Percentiles rank a stretch among this genome's conserved stretches.
Evolutionary conservation across 305 asterid species (phyloP).

Genomic region (Fraxinus dipetala): DNA sequence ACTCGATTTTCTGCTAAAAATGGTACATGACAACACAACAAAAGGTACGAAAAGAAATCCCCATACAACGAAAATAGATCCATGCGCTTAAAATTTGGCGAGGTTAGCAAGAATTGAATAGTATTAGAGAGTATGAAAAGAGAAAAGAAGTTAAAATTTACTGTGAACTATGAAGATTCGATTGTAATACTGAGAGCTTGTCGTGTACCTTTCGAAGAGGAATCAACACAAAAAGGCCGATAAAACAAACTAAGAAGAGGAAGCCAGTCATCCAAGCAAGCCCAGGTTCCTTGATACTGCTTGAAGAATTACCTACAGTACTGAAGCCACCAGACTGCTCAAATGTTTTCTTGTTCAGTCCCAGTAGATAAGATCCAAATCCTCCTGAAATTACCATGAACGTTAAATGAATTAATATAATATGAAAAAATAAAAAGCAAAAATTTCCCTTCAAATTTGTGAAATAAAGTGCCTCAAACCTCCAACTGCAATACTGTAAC

Average conservation of each 20-base stretch:
- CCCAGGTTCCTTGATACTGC: constrained; percentile 53
- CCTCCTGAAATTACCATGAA: constrained; percentile 46
- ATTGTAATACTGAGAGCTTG: constrained; percentile 9
- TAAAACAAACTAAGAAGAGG: constrained; percentile 56
- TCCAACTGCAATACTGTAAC: constrained; percentile 66
- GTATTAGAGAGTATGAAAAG: not conserved
- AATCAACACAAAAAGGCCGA: constrained; percentile 68
- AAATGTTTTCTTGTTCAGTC: constrained; percentile 62
- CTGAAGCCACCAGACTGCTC: constrained; percentile 48
- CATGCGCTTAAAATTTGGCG: too few species aligned
- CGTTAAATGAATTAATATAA: not conserved
- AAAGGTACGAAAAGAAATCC: too few species aligned
- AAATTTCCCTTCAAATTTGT: not conserved
- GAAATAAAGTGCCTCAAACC: constrained; percentile 25
- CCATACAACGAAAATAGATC: too few species aligned
- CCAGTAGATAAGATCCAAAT: constrained; percentile 62
- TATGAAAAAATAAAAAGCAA: not conserved
- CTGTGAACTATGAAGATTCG: not conserved
- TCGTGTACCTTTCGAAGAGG: constrained; percentile 58
- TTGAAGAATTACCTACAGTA: constrained; percentile 41
- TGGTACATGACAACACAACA: not conserved
- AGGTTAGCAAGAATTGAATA: too few species aligned
- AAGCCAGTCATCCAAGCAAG: constrained; percentile 70
- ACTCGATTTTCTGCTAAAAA: not conserved
- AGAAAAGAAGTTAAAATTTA: not conserved